These are phyloP conservation scores for Boletus vinaceobasis DNA, from an alignment of 768 basidiomycete genomes.

Conservation along the genomic window DNA sequence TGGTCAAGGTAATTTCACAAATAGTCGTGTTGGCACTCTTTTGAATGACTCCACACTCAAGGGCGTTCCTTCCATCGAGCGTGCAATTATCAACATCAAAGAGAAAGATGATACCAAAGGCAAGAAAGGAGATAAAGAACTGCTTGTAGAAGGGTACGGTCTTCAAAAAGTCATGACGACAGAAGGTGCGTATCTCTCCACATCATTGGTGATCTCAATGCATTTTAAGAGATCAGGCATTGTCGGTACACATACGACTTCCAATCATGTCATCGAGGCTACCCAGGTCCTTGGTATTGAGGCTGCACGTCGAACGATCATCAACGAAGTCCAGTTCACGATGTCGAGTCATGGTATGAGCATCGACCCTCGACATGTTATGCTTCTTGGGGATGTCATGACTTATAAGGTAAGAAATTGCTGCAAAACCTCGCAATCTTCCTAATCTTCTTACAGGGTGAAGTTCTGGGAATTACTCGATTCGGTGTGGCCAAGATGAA, in stretches of 20 bases:
- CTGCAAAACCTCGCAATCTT: background rate
- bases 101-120: slow-evolving; percentile 78
- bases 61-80: slow-evolving; percentile 84
- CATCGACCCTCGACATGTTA: slow-evolving; percentile 97
- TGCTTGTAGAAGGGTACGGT: slow-evolving; percentile 96
- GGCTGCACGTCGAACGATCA: slow-evolving; percentile 89
- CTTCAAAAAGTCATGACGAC: slow-evolving; percentile 96
- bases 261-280: slow-evolving; percentile 97
- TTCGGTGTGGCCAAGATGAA: slow-evolving; percentile 99
- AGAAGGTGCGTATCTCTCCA: slow-evolving; percentile 57
- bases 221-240: slow-evolving; percentile 57
- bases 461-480: slow-evolving; percentile 96
- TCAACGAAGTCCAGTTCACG: slow-evolving; percentile 95
- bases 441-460: slow-evolving; percentile 58
- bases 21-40: background rate
- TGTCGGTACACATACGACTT: slow-evolving; percentile 85
- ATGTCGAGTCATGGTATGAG: slow-evolving; percentile 98
- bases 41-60: slow-evolving; percentile 27
- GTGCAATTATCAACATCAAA: slow-evolving; percentile 95
- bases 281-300: slow-evolving; percentile 96
- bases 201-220: background rate
- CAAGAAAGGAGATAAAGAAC: slow-evolving; percentile 83
- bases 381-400: slow-evolving; percentile 99
- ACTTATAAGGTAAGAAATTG: slow-evolving; percentile 73
- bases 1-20: slow-evolving; percentile 69